Evolutionary conservation across 2,329 filamentous ascomycete species (phyloP), one percentile per base, ranked within the genome.

Genomic region (Septoria linicola): DNA sequence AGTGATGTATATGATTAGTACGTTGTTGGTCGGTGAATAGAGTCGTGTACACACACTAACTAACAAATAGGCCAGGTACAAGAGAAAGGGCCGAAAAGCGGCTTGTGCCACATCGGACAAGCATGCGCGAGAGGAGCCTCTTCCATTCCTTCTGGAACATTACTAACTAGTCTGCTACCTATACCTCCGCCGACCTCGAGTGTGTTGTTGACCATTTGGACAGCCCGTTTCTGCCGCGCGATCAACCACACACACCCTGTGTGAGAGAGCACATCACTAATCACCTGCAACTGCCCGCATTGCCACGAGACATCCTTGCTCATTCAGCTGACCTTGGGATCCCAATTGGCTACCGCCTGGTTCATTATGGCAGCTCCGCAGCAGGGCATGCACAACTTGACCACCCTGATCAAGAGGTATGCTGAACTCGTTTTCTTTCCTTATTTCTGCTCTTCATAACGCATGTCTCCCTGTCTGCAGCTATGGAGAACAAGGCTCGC

Each of bases 381-480:
- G n/a, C 55, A 59, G 47, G 88, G 90, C 66, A 96, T 97, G 89
- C 85, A 97, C 74, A 97, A 96, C 70, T 77, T 99, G 58, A 95
- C 90, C 30, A 99, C 93, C 48, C 82, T 99, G 66, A 96, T 99
- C 77, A 99, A 99, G 81, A 84, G 93, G 93, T 97, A 59, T 32
- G 49, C 39, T 41, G 13, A n/a, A n/a, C n/a, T n/a, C n/a, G n/a
- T n/a, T 20, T 31, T 35, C 17, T 57, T 17, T 36, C 27, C 39
- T 20, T 39, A 27, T 23, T n/a, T 21, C 19, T 41, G 25, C 32
- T 21, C 46, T 41, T 23, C 48, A 53, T 13, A 10, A 7, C 10
- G 11, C 11, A 7, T 39, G 20, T 19, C 36, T 13, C 11, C 31
- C 20, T 47, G 19, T 32, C 46, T 39, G 16, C 10, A 32, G 44